A percentile compares a stretch with the other conserved stretches of the same genome.
phyloP scores from a whole-genome alignment of 768 basidiomycete genomes.

The Termitomyces bulborhizus region DNA sequence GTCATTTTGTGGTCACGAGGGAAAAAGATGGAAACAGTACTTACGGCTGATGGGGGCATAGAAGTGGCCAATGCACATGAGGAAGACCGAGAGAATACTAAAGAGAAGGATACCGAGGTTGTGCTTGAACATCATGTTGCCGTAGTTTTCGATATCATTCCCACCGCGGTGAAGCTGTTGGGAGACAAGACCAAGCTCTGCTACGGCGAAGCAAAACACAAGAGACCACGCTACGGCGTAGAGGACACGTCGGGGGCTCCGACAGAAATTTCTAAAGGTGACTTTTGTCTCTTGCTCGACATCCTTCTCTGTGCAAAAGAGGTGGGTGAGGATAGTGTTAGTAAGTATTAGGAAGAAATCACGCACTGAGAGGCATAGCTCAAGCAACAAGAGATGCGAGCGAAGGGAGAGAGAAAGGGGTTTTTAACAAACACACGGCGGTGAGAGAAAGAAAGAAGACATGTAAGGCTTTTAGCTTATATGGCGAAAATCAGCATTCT shows the following conservation, averaged over 20 bases:
- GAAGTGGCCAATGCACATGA: constrained; percentile 11
- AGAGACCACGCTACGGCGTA: constrained; percentile 1
- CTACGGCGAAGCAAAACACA: not conserved
- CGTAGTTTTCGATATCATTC: constrained; percentile 7
- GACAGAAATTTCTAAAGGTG: not conserved
- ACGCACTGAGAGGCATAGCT: not conserved
- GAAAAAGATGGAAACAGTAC: not conserved
- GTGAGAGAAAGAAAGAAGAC: not conserved
- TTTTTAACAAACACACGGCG: not conserved
- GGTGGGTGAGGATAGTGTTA: not conserved
- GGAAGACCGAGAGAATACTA: constrained; percentile 3
- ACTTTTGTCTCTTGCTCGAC: not conserved
- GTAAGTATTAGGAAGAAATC: not conserved
- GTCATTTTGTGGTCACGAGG: not conserved
- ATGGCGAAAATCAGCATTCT: not conserved
- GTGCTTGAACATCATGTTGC: constrained; percentile 12
- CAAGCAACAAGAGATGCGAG: not conserved
- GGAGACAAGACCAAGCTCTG: constrained; percentile 4
- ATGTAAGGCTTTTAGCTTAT: not conserved
- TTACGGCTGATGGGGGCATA: constrained; percentile 1
- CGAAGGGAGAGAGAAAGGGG: too few relatives aligned
- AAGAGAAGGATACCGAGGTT: constrained; percentile 10
- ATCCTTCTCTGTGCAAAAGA: not conserved
- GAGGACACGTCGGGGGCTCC: not conserved
- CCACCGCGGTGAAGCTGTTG: constrained; percentile 9